Evolutionary conservation across 805 yeast genomes (phyloP).

Genomic region (Nakazawaea sp.): DNA sequence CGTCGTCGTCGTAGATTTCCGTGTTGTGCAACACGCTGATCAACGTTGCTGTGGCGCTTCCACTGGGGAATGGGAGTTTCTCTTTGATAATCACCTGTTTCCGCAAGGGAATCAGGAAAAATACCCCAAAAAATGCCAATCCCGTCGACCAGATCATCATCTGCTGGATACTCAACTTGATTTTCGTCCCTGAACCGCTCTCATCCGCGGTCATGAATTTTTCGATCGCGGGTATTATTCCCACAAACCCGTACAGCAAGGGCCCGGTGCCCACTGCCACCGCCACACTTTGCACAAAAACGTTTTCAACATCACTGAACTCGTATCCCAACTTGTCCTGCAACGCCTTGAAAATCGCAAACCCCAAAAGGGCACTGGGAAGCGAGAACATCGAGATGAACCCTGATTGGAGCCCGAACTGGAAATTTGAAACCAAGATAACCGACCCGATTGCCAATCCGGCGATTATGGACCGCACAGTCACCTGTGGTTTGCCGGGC

Average conservation of each 20-base stretch:
- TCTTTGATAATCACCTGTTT: constrained; percentile 83
- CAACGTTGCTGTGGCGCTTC: constrained; percentile 91
- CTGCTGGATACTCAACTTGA: constrained; percentile 36
- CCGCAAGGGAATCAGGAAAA: constrained; percentile 86
- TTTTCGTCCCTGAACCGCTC: constrained; percentile 46
- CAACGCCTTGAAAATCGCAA: constrained; percentile 66
- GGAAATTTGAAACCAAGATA: constrained; percentile 85
- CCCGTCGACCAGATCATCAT: constrained; percentile 80
- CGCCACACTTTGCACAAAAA: constrained; percentile 83
- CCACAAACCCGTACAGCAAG: constrained; percentile 88
- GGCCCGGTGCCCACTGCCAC: constrained; percentile 99
- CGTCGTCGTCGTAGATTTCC: constrained; percentile 34
- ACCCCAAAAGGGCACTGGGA: constrained; percentile 87
- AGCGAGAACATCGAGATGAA: constrained; percentile 99
- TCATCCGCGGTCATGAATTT: constrained; percentile 77
- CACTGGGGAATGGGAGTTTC: constrained; percentile 88
- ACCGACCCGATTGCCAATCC: constrained; percentile 85
- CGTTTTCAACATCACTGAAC: constrained; percentile 89
- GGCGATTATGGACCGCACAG: constrained; percentile 63
- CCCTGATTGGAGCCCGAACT: constrained; percentile 94
- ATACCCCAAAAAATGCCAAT: constrained; percentile 89
- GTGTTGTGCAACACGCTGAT: constrained; percentile 83
- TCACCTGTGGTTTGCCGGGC: constrained; percentile 55
- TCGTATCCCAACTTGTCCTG: constrained; percentile 30
- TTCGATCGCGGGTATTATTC: constrained; percentile 93